A percentile compares a stretch with the other conserved stretches of the same genome.
These are phyloP conservation scores for Sparassis latifolia DNA, from an alignment of 1,284 basidiomycete species.

Conservation along the genomic window DNA sequence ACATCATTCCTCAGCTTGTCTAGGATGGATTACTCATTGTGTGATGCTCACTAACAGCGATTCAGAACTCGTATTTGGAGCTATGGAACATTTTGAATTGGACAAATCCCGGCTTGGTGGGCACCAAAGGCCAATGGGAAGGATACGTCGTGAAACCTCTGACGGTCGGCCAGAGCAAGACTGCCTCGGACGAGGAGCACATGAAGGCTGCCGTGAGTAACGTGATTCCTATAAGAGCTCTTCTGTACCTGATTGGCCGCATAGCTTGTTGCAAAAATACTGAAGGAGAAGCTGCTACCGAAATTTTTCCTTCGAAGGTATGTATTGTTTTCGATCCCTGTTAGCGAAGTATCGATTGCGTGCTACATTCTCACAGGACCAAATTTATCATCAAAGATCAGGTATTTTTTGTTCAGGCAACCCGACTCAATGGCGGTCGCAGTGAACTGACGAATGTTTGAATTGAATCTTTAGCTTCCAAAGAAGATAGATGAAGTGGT, in stretches of 20 bases:
- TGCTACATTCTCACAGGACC: slow-evolving; percentile 42
- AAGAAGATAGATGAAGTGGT: slow-evolving; percentile 82
- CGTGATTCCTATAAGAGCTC: not conserved
- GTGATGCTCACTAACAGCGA: slow-evolving; percentile 53
- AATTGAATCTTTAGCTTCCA: slow-evolving; percentile 48
- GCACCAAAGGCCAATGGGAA: slow-evolving; percentile 65
- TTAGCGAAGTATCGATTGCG: too few relatives aligned
- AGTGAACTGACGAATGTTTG: not conserved
- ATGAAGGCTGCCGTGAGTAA: slow-evolving; percentile 45
- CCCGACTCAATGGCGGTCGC: not conserved
- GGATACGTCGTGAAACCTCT: slow-evolving; percentile 60
- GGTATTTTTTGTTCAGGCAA: slow-evolving; percentile 26
- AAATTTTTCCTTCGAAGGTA: slow-evolving; percentile 73
- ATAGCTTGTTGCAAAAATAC: slow-evolving; percentile 47
- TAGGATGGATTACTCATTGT: not conserved
- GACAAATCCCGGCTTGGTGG: slow-evolving; percentile 68
- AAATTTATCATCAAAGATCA: slow-evolving; percentile 76
- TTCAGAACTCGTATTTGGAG: slow-evolving; percentile 83
- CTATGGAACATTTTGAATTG: slow-evolving; percentile 81
- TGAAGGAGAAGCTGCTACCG: slow-evolving; percentile 66
- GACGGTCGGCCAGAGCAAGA: slow-evolving; percentile 59
- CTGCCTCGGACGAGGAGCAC: slow-evolving; percentile 56
- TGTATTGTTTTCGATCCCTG: slow-evolving; percentile 4
- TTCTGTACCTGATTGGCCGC: not conserved
- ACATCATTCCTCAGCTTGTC: not conserved